A percentile compares a stretch with the other conserved stretches of the same genome.
phyloP scores from a whole-genome alignment of 352 stramenopile genomes.

The Phytophthora citrophthora region DNA sequence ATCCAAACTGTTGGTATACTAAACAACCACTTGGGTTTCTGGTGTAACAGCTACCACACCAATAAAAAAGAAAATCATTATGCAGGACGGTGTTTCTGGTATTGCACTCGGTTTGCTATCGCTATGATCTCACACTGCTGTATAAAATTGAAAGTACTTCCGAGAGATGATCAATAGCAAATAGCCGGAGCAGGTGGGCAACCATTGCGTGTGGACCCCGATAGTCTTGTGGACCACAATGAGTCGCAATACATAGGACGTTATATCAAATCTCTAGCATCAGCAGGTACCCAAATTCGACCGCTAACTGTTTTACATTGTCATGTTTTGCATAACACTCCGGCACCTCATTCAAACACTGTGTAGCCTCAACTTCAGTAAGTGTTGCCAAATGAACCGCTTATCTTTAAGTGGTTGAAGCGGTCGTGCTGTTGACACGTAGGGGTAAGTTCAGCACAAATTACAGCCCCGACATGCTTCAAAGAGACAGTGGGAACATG shows the following conservation, averaged over 20 bases:
- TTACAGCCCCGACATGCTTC: not conserved
- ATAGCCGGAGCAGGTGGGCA: not conserved
- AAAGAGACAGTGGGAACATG: not conserved
- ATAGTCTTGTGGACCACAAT: not conserved
- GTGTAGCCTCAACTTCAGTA: not conserved
- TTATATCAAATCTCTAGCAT: conserved; percentile 24
- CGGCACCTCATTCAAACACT: not conserved
- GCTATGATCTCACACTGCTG: too few species aligned
- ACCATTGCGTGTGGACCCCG: conserved; percentile 6
- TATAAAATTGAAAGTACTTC: too few species aligned
- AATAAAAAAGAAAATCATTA: too few species aligned
- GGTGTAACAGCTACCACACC: too few species aligned
- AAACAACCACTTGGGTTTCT: too few species aligned
- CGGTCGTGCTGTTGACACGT: not conserved
- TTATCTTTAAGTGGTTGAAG: conserved; percentile 2
- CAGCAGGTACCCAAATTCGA: conserved; percentile 2
- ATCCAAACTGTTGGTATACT: too few species aligned
- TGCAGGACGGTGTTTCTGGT: too few species aligned
- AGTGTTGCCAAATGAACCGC: not conserved
- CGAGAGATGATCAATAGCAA: conserved; percentile 3
- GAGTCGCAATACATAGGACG: conserved; percentile 23
- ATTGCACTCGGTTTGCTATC: too few species aligned
- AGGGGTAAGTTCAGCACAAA: not conserved
- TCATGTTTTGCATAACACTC: not conserved
- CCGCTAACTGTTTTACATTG: not conserved